Base-by-base conservation (phyloP, 2,329 filamentous ascomycete species). In the Pseudocercospora macadamiae region DNA sequence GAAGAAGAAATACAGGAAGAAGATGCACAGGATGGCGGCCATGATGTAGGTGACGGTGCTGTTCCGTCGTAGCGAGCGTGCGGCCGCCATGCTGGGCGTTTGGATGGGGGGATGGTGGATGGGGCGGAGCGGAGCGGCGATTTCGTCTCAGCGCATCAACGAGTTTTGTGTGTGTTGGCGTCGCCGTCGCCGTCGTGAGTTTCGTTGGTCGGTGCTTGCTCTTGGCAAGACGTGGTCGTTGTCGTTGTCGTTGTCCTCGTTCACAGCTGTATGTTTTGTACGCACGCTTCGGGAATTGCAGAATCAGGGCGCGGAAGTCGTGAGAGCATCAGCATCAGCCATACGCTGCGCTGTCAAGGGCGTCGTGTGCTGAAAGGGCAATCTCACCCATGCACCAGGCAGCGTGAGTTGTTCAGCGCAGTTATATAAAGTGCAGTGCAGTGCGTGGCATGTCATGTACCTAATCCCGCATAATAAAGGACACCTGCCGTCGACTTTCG, bases 11-110 rank as follows among this genome's bases (percentile, higher is more conserved):
- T 73, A 74, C 59, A 76, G 67, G 73, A 81, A 81, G 68, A 79
- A 79, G 71, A 95, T 82, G 74, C 87, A 87, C 59, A 95, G 83
- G 58, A 90, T 77, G 66, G 79, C 82, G 69, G 90, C 90, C 66
- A 96, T 81, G 66, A 88, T 74, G 64, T 93, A 79, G 55, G 89
- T 93, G 71, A 89, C 82, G 64, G 90, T 88, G 76, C 86, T 95
- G 73, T 88, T 86, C 79, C 89, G 89, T 79, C 90, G 90, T 73
- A 93, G 84, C 63, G 82, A 80, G 77, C 90, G 89, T 72, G 82
- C 73, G 67, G 82, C 76, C 68, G 82, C 82, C 83, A 86, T 85
- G 58, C 54, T 77, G 73, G 70, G 59, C 28, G 48, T 28, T 14
- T 30, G 39, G 19, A 25, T 28, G 21, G 21, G 19, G 42, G 32